phyloP scores from a whole-genome alignment of 2,329 filamentous ascomycete species.

The Talaromyces sp. region DNA sequence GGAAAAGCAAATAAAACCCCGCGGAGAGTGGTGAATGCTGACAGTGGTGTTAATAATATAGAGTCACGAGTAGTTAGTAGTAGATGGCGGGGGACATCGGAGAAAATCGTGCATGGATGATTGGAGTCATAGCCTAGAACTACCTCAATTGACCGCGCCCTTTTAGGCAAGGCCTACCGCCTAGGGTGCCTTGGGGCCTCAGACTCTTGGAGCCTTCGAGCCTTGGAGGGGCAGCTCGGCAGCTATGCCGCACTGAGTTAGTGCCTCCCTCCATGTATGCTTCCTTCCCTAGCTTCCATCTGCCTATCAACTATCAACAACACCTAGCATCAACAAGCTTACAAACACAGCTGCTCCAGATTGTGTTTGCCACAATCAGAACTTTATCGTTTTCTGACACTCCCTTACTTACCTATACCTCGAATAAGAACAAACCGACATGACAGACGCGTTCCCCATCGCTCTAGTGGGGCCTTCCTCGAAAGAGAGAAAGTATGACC shows the following conservation, averaged over 20 bases:
- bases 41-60: neutral
- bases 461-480: constrained; percentile 50
- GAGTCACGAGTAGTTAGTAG: neutral
- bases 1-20: neutral
- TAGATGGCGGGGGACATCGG: constrained; percentile 1
- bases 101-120: neutral
- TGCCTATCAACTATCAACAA: neutral
- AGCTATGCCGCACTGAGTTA: neutral
- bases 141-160: neutral
- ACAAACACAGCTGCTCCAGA: neutral
- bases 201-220: neutral
- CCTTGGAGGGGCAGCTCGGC: neutral
- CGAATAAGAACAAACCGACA: constrained; percentile 16
- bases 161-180: neutral
- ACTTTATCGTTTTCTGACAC: too few relatives aligned
- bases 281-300: too few relatives aligned
- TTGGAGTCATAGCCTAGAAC: neutral
- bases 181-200: neutral
- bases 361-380: neutral
- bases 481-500: constrained; percentile 79
- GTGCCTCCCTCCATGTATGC: neutral
- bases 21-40: neutral
- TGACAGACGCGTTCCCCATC: constrained; percentile 37
- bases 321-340: neutral
- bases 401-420: too few relatives aligned